Conservation (phyloP, 768 basidiomycete genomes). For the Russula griseocarnosa region DNA sequence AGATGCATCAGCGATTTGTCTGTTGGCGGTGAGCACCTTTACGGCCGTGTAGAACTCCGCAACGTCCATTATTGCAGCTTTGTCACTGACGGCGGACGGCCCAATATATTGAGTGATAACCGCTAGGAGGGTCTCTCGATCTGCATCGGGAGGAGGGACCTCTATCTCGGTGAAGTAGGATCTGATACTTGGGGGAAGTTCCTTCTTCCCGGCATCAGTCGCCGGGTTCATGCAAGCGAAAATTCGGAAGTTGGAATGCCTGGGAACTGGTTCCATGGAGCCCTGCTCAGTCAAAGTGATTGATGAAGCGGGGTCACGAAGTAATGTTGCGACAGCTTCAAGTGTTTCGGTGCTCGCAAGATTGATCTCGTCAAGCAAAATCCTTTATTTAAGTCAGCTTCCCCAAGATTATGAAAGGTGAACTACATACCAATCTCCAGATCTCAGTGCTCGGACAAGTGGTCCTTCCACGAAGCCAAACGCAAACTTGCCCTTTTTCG, state of each 20-base stretch:
- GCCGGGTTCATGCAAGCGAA: slow-evolving; percentile 99
- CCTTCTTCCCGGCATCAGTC: slow-evolving; percentile 97
- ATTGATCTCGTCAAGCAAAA: slow-evolving; percentile 95
- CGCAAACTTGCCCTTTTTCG: slow-evolving; percentile 82
- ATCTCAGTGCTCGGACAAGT: slow-evolving; percentile 81
- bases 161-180: slow-evolving; percentile 93
- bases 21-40: slow-evolving; percentile 66
- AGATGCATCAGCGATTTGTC: slow-evolving; percentile 86
- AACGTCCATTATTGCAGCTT: slow-evolving; percentile 81
- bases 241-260: slow-evolving; percentile 92
- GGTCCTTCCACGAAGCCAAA: slow-evolving; percentile 97
- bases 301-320: slow-evolving; percentile 81
- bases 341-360: slow-evolving; percentile 91
- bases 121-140: slow-evolving; percentile 81
- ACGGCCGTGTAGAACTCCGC: slow-evolving; percentile 86
- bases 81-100: slow-evolving; percentile 75
- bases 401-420: background rate
- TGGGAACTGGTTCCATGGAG: slow-evolving; percentile 79
- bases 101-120: slow-evolving; percentile 92
- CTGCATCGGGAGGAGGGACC: slow-evolving; percentile 89
- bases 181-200: slow-evolving; percentile 86
- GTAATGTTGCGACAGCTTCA: slow-evolving; percentile 84
- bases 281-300: slow-evolving; percentile 93
- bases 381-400: slow-evolving; percentile 45
- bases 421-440: slow-evolving; percentile 75